Evolutionary conservation across 2,329 filamentous ascomycete species (phyloP).

Genomic region (Dothistroma septosporum): DNA sequence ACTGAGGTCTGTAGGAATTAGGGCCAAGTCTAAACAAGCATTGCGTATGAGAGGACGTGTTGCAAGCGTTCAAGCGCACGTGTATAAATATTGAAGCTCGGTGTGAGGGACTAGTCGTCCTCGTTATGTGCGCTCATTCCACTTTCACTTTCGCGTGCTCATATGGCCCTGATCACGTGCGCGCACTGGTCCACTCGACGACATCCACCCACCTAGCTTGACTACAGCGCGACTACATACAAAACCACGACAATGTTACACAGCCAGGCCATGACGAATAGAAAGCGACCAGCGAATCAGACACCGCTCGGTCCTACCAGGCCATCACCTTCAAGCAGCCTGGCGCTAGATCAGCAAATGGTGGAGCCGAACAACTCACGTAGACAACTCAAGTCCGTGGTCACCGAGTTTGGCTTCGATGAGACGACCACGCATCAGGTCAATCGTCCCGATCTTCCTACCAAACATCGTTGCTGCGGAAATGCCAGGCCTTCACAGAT

Average conservation of each 20-base stretch:
- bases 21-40: neutral
- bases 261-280: no score
- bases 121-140: neutral
- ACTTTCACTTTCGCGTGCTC: neutral
- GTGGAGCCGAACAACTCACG: neutral
- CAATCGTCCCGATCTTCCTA: neutral
- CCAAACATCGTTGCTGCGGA: neutral
- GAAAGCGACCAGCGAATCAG: neutral
- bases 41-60: neutral
- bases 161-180: neutral
- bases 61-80: conserved; percentile 6
- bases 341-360: neutral
- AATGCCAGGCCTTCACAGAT: neutral
- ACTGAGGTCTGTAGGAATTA: conserved; percentile 17
- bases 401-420: neutral
- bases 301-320: neutral
- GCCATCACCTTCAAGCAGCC: neutral
- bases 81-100: conserved; percentile 1
- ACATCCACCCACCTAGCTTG: neutral
- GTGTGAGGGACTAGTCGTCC: neutral
- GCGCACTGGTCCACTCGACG: neutral
- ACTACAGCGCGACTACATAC: neutral
- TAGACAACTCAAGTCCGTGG: neutral
- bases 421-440: neutral
- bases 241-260: no score